These are phyloP conservation scores for Chlorella sp. DNA, from an alignment of 139 green algal genomes.

Conservation along the genomic window DNA sequence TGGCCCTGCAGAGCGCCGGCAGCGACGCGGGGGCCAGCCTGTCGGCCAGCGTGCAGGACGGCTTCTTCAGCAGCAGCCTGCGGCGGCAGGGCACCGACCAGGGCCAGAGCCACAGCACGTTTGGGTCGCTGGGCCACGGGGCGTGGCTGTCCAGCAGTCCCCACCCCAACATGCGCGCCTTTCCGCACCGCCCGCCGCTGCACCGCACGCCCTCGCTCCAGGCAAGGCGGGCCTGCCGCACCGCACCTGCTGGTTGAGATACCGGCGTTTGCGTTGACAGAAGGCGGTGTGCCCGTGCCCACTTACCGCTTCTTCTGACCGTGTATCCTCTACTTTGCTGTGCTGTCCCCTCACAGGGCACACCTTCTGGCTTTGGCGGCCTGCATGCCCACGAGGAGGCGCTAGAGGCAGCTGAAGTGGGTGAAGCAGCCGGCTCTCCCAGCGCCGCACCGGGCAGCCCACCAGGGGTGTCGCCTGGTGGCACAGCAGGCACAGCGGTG, in stretches of 20 bases:
- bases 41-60: neutral
- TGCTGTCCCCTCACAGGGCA: too few relatives aligned
- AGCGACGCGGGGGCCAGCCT: neutral
- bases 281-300: too few relatives aligned
- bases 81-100: neutral
- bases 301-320: too few relatives aligned
- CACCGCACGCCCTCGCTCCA: neutral
- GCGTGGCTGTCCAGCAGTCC: constrained; percentile 27
- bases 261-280: too few relatives aligned
- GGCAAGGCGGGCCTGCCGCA: too few relatives aligned
- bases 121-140: constrained; percentile 1
- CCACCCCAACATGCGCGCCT: neutral
- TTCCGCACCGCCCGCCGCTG: neutral
- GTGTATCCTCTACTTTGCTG: too few relatives aligned
- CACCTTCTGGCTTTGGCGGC: too few relatives aligned
- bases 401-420: neutral
- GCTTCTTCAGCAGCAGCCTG: constrained; percentile 8
- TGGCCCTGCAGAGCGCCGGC: neutral
- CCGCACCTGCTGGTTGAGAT: too few relatives aligned
- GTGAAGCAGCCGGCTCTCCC: neutral
- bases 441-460: neutral
- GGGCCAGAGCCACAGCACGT: neutral
- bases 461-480: neutral
- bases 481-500: too few relatives aligned
- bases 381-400: too few relatives aligned